Evolutionary conservation across 139 green algal species (phyloP), one percentile per base, ranked within the genome.

Genomic region (Trebouxia sp.): DNA sequence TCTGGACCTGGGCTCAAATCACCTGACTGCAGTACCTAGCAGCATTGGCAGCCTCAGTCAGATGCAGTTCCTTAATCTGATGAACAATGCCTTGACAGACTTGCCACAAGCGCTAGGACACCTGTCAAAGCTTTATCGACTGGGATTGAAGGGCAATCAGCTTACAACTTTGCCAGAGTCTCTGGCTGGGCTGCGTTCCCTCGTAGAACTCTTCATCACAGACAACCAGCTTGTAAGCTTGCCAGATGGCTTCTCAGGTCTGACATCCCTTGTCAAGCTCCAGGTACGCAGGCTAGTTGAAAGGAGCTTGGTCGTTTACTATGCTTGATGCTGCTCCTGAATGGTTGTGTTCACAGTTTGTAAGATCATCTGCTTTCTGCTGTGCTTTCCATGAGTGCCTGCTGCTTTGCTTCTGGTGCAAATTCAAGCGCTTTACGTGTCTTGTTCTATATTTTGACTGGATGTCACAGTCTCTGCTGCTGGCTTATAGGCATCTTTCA

Each of bases 91-190:
- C 20, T 76, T 91, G 28, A 38, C 43, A 7, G 66, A 30, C 43
- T 70, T 94, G 51, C 90, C 89, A 28, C 41, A 80, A 14, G 45
- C 81, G 62, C 79, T 93, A 38, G 87, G 88, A 79, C 15, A 72
- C 43, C 88, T 92, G 26, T 70, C 76, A 17, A 15, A 8, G 2
- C 84, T 94, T 6, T 83, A 87, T 41, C 81, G 82, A 0, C 87
- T 94, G 22, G 93, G 93, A n/a, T 80, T 94, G 0, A 94, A 92
- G 86, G 75, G 77, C 84, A 96, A 96, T 82, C 72, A 88, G 74
- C 80, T 93, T 37, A 51, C 37, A 5, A 11, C 39, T 15, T 83
- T 93, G 74, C 89, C 89, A 26, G 45, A 51, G 37, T 82, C 50
- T 69, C 81, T 91, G 77, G 82, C 53, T n/a, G 37, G 53, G 28